Evolutionary conservation across 768 basidiomycete species (phyloP), one percentile per base, ranked within the genome.

Genomic region (Filobasidium wieringae): DNA sequence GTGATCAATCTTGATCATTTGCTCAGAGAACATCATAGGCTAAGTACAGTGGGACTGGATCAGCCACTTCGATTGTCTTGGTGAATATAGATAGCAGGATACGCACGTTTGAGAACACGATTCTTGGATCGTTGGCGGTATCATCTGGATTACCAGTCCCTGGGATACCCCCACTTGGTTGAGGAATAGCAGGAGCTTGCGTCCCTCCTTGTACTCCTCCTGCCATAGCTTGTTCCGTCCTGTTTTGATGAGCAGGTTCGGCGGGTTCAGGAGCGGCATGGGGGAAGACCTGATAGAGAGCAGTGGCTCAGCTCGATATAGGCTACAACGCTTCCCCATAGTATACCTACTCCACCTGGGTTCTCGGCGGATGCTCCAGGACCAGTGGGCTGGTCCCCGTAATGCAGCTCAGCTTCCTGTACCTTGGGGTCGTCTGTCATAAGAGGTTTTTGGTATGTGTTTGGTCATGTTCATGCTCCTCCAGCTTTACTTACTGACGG

Each of bases 91-190:
- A 9, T 19, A 2, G 40, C 33, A 8, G 15, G 15, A 47, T 7
- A 64, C 70, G 63, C 37, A 73, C 72, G 51, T 73, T 73, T 33
- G 66, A 64, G 47, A 73, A 73, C 0, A 73, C 65, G 7, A 68
- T 66, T 51, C 69, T 15, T 17, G 60, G 53, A 15, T 68, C 68
- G 45, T 66, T 62, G 1, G 65, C 70, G 22, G 62, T 62, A 24
- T 66, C 66, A 17, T 67, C 64, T 5, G 70, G 66, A 2, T 59
- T 55, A 3, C 68, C 70, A 4, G 65, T 64, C 27, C 72, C 72
- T 19, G 72, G 72, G 53, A 68, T 65, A 14, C 63, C 51, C 36
- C 70, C 66, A 19, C 66, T 40, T 4, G 53, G 53, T 19, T 50
- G 43, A 45, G 59, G 59, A 19, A 60, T 50, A 1, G 59, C 58